Conservation (phyloP, 495 filamentous ascomycete species). For the Penicillium lagena region DNA sequence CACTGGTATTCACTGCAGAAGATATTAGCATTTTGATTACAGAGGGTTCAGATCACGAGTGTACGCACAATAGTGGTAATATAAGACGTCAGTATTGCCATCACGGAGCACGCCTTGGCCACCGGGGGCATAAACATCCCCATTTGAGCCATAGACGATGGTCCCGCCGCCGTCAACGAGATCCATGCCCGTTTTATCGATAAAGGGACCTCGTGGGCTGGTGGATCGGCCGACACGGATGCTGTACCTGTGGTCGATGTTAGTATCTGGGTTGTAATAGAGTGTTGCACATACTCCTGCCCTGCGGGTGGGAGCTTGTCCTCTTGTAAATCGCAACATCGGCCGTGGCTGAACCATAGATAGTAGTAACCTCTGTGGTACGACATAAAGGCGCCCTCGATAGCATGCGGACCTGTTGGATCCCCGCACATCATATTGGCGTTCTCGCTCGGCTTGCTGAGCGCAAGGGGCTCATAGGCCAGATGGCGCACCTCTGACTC, state of each 20-base stretch:
- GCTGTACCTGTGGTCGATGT: conserved; percentile 25
- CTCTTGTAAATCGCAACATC: conserved; percentile 57
- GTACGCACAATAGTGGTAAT: conserved; percentile 42
- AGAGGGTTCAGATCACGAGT: neutral
- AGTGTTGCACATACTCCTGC: conserved; percentile 48
- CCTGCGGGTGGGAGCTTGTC: conserved; percentile 44
- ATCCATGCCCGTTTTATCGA: conserved; percentile 30
- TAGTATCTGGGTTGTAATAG: neutral
- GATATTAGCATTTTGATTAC: neutral
- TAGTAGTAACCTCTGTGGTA: conserved; percentile 56
- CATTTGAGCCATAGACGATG: conserved; percentile 39
- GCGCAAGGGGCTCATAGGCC: conserved; percentile 22
- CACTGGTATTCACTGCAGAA: conserved; percentile 33
- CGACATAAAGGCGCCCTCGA: conserved; percentile 49
- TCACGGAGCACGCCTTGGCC: conserved; percentile 35
- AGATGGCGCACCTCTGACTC: conserved; percentile 25
- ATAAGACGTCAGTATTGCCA: conserved; percentile 32
- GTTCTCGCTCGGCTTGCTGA: conserved; percentile 14
- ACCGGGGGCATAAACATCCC: conserved; percentile 41
- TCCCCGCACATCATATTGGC: conserved; percentile 29
- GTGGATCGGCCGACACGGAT: conserved; percentile 38
- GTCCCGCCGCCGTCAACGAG: conserved; percentile 37
- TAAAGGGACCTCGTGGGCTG: conserved; percentile 30
- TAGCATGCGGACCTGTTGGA: conserved; percentile 26
- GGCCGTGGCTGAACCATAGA: conserved; percentile 63